phyloP scores from a whole-genome alignment of 208 protist species.

The Borovskyia barvae region DNA sequence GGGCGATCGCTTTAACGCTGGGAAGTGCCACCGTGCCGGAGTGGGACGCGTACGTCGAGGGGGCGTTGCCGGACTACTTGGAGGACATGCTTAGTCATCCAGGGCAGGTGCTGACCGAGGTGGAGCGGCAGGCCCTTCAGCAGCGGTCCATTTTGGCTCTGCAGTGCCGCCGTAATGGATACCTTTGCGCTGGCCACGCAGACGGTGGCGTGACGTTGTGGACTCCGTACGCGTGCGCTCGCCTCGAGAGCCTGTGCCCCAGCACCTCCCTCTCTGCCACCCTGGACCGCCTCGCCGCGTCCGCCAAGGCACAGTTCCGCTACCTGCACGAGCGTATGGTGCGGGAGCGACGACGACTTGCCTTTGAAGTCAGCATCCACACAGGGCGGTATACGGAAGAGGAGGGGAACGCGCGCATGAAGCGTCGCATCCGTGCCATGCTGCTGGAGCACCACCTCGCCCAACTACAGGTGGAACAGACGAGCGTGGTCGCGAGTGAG shows the following conservation, averaged over 20 bases:
- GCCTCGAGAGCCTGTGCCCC: constrained; percentile 62
- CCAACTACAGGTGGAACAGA: constrained; percentile 10
- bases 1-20: neutral
- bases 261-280: constrained; percentile 37
- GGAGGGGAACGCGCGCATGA: constrained; percentile 30
- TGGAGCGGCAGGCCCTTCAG: constrained; percentile 25
- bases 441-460: constrained; percentile 36
- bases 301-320: constrained; percentile 48
- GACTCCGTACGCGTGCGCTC: constrained; percentile 63
- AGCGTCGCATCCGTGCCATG: constrained; percentile 36
- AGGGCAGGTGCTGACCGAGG: constrained; percentile 31
- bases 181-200: constrained; percentile 59
- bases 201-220: constrained; percentile 71
- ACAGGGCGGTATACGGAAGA: constrained; percentile 9
- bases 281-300: constrained; percentile 34
- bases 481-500: neutral
- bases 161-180: constrained; percentile 61
- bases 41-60: constrained; percentile 74
- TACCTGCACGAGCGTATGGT: constrained; percentile 29
- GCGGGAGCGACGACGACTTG: constrained; percentile 38
- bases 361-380: constrained; percentile 20
- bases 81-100: constrained; percentile 42
- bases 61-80: constrained; percentile 41
- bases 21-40: neutral
- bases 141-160: constrained; percentile 45